Evolutionary conservation across 169 alveolate species (phyloP).

Genomic region (Perkinsus chesapeaki): DNA sequence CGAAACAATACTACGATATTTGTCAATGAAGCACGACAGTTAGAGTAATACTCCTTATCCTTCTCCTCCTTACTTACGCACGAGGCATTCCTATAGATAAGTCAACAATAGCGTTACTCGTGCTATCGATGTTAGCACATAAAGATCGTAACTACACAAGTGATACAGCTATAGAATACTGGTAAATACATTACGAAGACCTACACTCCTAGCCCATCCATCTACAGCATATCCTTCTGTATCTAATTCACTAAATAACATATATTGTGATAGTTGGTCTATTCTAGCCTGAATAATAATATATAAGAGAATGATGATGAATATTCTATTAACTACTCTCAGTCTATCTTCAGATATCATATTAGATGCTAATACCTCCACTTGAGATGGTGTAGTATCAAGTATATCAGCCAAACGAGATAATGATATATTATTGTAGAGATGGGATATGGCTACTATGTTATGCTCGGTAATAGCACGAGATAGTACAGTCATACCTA

Average conservation of each 20-base stretch:
- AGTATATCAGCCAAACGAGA: slow-evolving; percentile 45
- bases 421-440: slow-evolving; percentile 44
- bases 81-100: background rate
- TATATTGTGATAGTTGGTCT: background rate
- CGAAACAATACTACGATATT: no score
- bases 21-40: no score
- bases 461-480: slow-evolving; percentile 57
- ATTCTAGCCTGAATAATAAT: background rate
- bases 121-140: background rate
- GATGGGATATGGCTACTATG: slow-evolving; percentile 48
- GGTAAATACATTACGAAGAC: background rate
- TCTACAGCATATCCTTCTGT: background rate
- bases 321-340: background rate
- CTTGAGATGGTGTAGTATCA: slow-evolving; percentile 22
- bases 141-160: background rate
- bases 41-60: no score
- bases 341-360: background rate
- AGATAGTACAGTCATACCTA: slow-evolving; percentile 46
- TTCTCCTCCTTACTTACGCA: background rate
- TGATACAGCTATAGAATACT: background rate
- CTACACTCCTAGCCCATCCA: background rate
- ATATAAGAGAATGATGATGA: background rate
- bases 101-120: background rate
- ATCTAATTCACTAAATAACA: background rate
- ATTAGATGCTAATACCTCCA: background rate